Conservation (phyloP, 2,329 filamentous ascomycete species). For the Mycosphaerelloides madeirae region DNA sequence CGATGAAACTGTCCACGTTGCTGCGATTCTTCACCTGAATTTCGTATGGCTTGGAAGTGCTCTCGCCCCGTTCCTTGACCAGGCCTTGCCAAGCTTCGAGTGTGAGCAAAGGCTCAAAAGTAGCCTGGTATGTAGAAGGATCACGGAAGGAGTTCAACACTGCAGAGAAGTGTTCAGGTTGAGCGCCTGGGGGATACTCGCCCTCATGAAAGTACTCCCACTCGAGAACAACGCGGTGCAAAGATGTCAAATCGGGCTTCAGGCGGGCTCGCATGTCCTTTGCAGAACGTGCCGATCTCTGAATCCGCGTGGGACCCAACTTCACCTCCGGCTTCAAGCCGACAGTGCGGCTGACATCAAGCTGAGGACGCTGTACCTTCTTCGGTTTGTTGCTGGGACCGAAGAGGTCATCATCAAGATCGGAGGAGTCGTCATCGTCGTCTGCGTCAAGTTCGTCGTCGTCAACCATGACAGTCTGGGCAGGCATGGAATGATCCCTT, state of each 20-base stretch:
- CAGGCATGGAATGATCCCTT: constrained; percentile 70
- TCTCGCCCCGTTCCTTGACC: constrained; percentile 82
- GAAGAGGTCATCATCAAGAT: constrained; percentile 64
- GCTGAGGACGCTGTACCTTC: constrained; percentile 30
- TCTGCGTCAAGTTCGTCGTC: constrained; percentile 56
- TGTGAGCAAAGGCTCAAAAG: constrained; percentile 83
- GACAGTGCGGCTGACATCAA: constrained; percentile 28
- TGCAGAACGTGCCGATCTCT: constrained; percentile 70
- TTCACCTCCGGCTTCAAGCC: constrained; percentile 44
- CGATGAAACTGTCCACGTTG: constrained; percentile 87
- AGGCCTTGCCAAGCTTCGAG: constrained; percentile 96
- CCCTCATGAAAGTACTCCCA: constrained; percentile 95
- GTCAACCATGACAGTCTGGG: constrained; percentile 85
- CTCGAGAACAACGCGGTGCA: constrained; percentile 80
- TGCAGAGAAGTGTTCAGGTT: constrained; percentile 64
- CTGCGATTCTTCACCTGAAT: constrained; percentile 83
- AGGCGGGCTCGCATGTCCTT: constrained; percentile 94
- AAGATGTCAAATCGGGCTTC: constrained; percentile 76
- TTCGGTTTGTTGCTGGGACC: constrained; percentile 46
- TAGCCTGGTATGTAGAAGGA: constrained; percentile 74
- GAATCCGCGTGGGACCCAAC: constrained; percentile 75
- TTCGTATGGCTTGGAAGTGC: constrained; percentile 72
- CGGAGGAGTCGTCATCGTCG: constrained; percentile 34
- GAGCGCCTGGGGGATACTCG: constrained; percentile 72
- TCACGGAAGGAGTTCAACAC: constrained; percentile 76